A percentile compares a stretch with the other conserved stretches of the same genome.
Evolutionary conservation across 768 basidiomycete genomes (phyloP).

Genomic region (Macrocybe gigantea): DNA sequence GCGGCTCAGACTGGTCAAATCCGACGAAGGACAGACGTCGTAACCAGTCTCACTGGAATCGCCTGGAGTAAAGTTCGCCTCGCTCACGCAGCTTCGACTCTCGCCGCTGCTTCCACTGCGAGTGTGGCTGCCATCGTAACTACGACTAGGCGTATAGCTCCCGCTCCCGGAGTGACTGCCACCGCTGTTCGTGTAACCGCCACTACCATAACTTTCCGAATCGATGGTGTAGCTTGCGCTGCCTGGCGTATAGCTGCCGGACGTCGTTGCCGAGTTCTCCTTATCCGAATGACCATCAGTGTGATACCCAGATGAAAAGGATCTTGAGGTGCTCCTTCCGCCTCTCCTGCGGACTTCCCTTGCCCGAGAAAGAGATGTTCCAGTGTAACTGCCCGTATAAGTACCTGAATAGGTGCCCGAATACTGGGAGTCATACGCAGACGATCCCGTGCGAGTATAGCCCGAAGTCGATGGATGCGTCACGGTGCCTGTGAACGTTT

Average conservation of each 20-base stretch:
- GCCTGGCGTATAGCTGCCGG: slow-evolving; percentile 17
- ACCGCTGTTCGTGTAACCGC: slow-evolving; percentile 17
- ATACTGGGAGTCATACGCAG: slow-evolving; percentile 40
- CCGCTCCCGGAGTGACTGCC: slow-evolving; percentile 10
- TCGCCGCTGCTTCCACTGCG: slow-evolving; percentile 7
- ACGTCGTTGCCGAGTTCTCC: slow-evolving; percentile 36
- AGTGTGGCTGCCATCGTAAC: slow-evolving; percentile 6
- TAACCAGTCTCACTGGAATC: slow-evolving; percentile 46
- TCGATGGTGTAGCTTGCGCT: slow-evolving; percentile 21
- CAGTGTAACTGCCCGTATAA: slow-evolving; percentile 37
- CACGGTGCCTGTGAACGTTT: slow-evolving; percentile 30
- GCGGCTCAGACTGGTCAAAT: slow-evolving; percentile 33
- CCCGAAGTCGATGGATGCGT: slow-evolving; percentile 46
- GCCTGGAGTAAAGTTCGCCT: slow-evolving; percentile 25
- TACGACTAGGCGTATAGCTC: slow-evolving; percentile 11
- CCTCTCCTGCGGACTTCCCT: slow-evolving; percentile 51
- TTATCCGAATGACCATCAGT: slow-evolving; percentile 46
- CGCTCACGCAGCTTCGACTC: slow-evolving; percentile 10
- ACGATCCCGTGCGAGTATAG: slow-evolving; percentile 44
- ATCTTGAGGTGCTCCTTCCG: slow-evolving; percentile 33
- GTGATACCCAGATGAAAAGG: slow-evolving; percentile 33
- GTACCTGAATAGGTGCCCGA: slow-evolving; percentile 27
- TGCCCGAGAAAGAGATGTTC: slow-evolving; percentile 46
- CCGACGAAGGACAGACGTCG: slow-evolving; percentile 48
- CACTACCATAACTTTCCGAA: slow-evolving; percentile 18